Conservation (phyloP, 345 rosid genomes). For the Salix viminalis region DNA sequence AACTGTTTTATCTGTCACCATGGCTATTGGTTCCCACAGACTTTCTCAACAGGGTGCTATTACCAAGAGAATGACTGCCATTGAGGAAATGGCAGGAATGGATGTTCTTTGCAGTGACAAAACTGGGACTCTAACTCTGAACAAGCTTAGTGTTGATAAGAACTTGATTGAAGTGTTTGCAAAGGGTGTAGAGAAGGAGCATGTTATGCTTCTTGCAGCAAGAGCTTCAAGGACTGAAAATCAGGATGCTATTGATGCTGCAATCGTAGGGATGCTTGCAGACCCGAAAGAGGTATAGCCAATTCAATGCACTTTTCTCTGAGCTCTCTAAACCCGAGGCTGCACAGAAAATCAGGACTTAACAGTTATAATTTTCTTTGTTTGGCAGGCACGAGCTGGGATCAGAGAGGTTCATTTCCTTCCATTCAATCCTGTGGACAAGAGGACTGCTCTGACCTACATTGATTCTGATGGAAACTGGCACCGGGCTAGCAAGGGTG, state of each 20-base stretch:
- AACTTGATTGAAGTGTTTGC: constrained; percentile 66
- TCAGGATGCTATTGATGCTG: constrained; percentile 90
- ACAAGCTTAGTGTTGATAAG: constrained; percentile 75
- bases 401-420: constrained; percentile 73
- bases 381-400: constrained; percentile 68
- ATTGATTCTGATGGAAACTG: constrained; percentile 66
- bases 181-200: constrained; percentile 68
- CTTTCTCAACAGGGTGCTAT: constrained; percentile 85
- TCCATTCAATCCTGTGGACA: constrained; percentile 89
- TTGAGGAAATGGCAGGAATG: constrained; percentile 96
- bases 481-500: constrained; percentile 91
- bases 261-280: constrained; percentile 90
- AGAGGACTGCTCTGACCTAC: constrained; percentile 89
- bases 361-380: not conserved
- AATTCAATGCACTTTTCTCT: not conserved
- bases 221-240: constrained; percentile 86
- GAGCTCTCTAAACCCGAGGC: constrained; percentile 2
- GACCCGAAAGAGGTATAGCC: constrained; percentile 82
- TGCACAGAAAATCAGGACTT: not conserved
- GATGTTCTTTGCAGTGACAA: constrained; percentile 93
- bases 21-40: constrained; percentile 92
- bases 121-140: constrained; percentile 82
- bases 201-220: constrained; percentile 72
- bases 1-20: constrained; percentile 84
- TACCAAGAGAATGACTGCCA: constrained; percentile 95